A percentile compares a stretch with the other conserved stretches of the same genome.
phyloP scores from a whole-genome alignment of 129 eudicot genomes.

The Tagetes erecta region DNA sequence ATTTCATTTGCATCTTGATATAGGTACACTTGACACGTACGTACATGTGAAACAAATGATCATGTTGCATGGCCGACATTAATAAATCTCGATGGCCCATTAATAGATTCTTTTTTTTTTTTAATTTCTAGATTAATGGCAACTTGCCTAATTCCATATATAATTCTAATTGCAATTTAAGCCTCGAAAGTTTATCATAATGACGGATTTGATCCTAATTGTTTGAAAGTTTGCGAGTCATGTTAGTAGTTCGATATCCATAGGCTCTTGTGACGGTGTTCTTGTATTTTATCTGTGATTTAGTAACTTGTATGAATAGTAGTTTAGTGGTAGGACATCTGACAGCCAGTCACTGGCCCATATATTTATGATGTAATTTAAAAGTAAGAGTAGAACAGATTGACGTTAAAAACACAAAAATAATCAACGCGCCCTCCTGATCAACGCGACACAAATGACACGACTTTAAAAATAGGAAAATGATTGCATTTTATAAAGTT shows the following conservation, averaged over 20 bases:
- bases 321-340: too few species aligned
- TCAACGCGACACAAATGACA: too few species aligned
- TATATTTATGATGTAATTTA: too few species aligned
- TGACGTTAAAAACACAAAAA: too few species aligned
- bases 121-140: conserved; percentile 8
- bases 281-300: too few species aligned
- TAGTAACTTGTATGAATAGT: too few species aligned
- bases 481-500: background rate
- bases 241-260: background rate
- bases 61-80: conserved; percentile 36
- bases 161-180: background rate
- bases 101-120: conserved; percentile 19
- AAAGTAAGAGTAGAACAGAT: too few species aligned
- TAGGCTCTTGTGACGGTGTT: background rate
- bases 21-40: background rate
- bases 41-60: background rate
- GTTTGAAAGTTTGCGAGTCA: background rate
- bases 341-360: too few species aligned
- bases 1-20: background rate
- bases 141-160: conserved; percentile 15
- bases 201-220: conserved; percentile 4
- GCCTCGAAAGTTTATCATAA: conserved; percentile 4
- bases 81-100: conserved; percentile 32
- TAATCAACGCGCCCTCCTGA: too few species aligned
- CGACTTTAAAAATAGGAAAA: background rate